Evolutionary conservation across 352 stramenopile species (phyloP).

Genomic region (Phytophthora pseudosyringae): DNA sequence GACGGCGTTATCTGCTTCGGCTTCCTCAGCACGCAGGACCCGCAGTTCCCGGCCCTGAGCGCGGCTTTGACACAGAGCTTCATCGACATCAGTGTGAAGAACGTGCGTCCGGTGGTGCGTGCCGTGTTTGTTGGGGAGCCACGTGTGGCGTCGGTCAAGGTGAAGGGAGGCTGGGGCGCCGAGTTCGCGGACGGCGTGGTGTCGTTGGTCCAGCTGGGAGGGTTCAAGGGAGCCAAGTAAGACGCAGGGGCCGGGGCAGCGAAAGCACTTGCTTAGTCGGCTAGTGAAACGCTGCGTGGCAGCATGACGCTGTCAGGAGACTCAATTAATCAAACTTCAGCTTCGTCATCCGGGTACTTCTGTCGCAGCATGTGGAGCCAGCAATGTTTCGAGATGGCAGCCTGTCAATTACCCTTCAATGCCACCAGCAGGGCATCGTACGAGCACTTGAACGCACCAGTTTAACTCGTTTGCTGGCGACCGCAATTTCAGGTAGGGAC

Average conservation of each 20-base stretch:
- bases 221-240: constrained; percentile 57
- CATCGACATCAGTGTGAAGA: constrained; percentile 87
- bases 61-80: constrained; percentile 72
- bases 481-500: no score
- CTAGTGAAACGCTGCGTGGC: no score
- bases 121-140: constrained; percentile 81
- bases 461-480: no score
- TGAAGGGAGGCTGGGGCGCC: constrained; percentile 73
- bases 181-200: constrained; percentile 75
- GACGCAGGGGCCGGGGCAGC: background rate
- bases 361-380: no score
- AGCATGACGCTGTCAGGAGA: background rate
- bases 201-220: constrained; percentile 66
- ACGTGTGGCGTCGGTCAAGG: constrained; percentile 77
- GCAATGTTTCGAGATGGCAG: no score
- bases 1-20: constrained; percentile 82
- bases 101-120: constrained; percentile 78
- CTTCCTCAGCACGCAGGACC: constrained; percentile 76
- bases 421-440: no score
- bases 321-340: background rate
- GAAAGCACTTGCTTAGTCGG: background rate
- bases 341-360: no score
- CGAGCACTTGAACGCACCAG: no score
- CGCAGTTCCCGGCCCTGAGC: constrained; percentile 65
- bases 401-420: no score